These are phyloP conservation scores for Thielaviopsis punctulata DNA, from an alignment of 2,329 filamentous ascomycete genomes.

Conservation along the genomic window DNA sequence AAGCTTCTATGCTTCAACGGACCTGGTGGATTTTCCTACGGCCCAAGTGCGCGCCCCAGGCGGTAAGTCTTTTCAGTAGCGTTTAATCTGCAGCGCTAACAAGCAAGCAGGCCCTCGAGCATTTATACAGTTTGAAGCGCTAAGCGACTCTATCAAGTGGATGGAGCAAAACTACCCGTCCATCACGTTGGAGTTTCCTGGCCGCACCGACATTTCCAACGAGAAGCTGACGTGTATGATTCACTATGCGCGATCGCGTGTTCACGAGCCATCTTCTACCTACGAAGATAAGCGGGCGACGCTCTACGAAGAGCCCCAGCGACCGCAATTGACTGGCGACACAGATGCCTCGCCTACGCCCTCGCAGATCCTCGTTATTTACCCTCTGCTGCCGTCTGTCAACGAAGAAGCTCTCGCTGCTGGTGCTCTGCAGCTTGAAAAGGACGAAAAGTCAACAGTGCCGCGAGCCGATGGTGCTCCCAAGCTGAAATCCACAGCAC, in stretches of 20 bases:
- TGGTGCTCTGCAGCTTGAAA: conserved; percentile 56
- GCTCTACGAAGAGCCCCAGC: conserved; percentile 17
- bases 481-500: conserved; percentile 42
- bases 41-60: conserved; percentile 5
- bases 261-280: conserved; percentile 8
- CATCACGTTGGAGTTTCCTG: conserved; percentile 20
- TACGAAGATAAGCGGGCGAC: background rate
- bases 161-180: conserved; percentile 27
- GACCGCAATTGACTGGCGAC: conserved; percentile 25
- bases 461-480: conserved; percentile 23
- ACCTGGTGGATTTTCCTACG: conserved; percentile 6
- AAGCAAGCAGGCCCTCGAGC: conserved; percentile 22
- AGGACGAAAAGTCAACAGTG: conserved; percentile 27
- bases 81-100: background rate
- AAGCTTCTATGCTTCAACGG: conserved; percentile 6
- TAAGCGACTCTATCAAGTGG: conserved; percentile 25
- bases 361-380: conserved; percentile 61
- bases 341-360: conserved; percentile 36
- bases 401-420: conserved; percentile 56
- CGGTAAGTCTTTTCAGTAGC: conserved; percentile 2
- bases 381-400: conserved; percentile 51
- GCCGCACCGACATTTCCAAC: conserved; percentile 23
- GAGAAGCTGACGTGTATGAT: conserved; percentile 23
- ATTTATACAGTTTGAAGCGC: conserved; percentile 25
- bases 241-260: conserved; percentile 25